Evolutionary conservation across 345 rosid species (phyloP), one percentile per base, ranked within the genome.

Genomic region (Acer yangbiense): DNA sequence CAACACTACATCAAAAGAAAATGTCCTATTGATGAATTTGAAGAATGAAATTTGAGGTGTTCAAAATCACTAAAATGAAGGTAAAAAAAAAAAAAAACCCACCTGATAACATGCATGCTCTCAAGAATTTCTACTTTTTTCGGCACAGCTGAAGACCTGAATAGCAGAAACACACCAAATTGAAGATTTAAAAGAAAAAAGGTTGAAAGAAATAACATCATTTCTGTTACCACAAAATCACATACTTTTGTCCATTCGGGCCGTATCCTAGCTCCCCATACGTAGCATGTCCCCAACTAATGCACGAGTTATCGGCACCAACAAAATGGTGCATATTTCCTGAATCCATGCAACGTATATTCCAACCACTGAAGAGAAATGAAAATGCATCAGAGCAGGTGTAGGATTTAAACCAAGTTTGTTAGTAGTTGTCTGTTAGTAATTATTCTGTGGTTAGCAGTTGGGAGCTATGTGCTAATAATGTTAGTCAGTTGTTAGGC

Each of bases 201-300:
- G 39, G 76, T 20, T 18, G 1, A 54, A 35, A 48, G 44, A 65
- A 62, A 68, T 16, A 41, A 57, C 32, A 44, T 20, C 29, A 35
- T 62, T 54, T 18, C 7, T 16, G 9, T 7, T 9, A 8, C 44
- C 29, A 62, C 12, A 57, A 77, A 9, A 73, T 64, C 13, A 72
- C 87, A 25, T 90, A 93, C 99, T 95, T 95, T 79, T 95, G 99
- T 75, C 94, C 98, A 21, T 60, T 78, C 64, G 99, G 99, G 68
- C 99, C 99, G 73, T 96, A 96, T 83, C 98, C 99, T 65, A 96
- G 88, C 80, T 96, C 99, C 66, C 99, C 99, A 79, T 92, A 86
- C 75, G 82, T 92, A 82, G 97, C 99, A 75, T 87, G 93, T 72
- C 99, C 99, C 98, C 98, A 96, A 77, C 99, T 96, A 72, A 96